phyloP scores from a whole-genome alignment of 495 filamentous ascomycete species.

The Penicillium cinerascens region DNA sequence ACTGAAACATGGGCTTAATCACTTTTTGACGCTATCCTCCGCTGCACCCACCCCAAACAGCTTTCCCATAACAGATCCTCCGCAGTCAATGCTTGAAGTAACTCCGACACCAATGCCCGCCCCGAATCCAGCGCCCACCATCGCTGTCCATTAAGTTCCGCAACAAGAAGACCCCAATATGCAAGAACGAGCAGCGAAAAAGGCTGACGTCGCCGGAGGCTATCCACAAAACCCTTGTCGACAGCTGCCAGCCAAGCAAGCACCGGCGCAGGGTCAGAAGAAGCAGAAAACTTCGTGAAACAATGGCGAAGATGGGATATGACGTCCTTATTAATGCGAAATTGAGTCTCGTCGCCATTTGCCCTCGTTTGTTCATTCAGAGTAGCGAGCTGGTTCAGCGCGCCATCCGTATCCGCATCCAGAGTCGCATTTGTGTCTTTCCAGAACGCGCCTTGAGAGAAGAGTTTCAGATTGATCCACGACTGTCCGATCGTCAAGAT shows the following conservation, averaged over 20 bases:
- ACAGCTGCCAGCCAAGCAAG: constrained; percentile 29
- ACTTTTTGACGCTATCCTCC: background rate
- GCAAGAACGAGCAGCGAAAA: constrained; percentile 27
- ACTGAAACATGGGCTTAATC: too few relatives aligned
- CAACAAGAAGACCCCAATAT: constrained; percentile 28
- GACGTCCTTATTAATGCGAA: constrained; percentile 17
- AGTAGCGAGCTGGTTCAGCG: constrained; percentile 12
- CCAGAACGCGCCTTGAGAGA: constrained; percentile 21
- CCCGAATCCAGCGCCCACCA: constrained; percentile 32
- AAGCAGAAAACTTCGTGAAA: constrained; percentile 19
- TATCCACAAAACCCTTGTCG: constrained; percentile 25
- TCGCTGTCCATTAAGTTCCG: constrained; percentile 17
- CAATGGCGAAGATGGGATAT: constrained; percentile 26
- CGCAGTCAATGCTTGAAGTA: constrained; percentile 7
- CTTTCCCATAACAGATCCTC: constrained; percentile 19
- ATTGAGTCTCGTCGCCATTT: constrained; percentile 8
- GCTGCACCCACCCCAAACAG: background rate
- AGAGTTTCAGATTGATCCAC: constrained; percentile 24
- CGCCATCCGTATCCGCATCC: constrained; percentile 14
- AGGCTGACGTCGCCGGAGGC: constrained; percentile 19
- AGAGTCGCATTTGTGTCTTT: constrained; percentile 8
- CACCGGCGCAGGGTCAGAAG: constrained; percentile 20
- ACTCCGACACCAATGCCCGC: constrained; percentile 22
- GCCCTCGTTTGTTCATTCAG: constrained; percentile 20
- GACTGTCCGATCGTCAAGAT: constrained; percentile 20